Evolutionary conservation across 176 grass and related monocot species (phyloP), one percentile per base, ranked within the genome.

Genomic region (Eragrostis curvula): DNA sequence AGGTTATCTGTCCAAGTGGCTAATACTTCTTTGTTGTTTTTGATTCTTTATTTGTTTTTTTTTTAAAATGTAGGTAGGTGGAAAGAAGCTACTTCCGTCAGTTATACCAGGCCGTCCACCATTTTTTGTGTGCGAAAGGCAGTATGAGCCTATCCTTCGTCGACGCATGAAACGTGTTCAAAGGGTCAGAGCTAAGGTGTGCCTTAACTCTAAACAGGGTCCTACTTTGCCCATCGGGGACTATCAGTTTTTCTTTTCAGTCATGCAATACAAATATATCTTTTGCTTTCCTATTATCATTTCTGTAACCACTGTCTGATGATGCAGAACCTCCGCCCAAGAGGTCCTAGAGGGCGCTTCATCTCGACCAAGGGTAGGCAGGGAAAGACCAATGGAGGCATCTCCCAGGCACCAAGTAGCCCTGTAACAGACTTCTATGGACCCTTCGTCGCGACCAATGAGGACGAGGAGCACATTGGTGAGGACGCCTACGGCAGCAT

Each of bases 91-190:
- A 71, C 73, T 88, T 44, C 87, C 85, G 50, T 75, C 79, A 27
- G 46, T 70, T 75, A 72, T 55, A 71, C 59, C 89, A 50, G 45
- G 68, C 64, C 80, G 74, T 64, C 83, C 77, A 56, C 86, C 80
- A 12, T 53, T 75, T 62, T 89, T 87, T 82, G 92, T 94, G 67
- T 82, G 77, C 25, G 89, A 78, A 58, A 94, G 83, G 59, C 92
- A 89, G 58, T 85, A 87, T 73, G 74, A 87, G 75, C 80, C 83
- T 69, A 94, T 94, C 58, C 70, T 94, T 79, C 87, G 89, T 25
- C 71, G 72, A 13, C 89, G 89, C 10, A 21, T 16, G 8, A 63
- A 21, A 5, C 78, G 77, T 28, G 89, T 66, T 80, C 86, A 83
- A 25, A 76, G 91, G 69, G 86, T 40, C 73, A 85, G 74, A 64